Evolutionary conservation across 139 green algal species (phyloP), one percentile per base, ranked within the genome.

Genomic region (Picochlorum sp.): DNA sequence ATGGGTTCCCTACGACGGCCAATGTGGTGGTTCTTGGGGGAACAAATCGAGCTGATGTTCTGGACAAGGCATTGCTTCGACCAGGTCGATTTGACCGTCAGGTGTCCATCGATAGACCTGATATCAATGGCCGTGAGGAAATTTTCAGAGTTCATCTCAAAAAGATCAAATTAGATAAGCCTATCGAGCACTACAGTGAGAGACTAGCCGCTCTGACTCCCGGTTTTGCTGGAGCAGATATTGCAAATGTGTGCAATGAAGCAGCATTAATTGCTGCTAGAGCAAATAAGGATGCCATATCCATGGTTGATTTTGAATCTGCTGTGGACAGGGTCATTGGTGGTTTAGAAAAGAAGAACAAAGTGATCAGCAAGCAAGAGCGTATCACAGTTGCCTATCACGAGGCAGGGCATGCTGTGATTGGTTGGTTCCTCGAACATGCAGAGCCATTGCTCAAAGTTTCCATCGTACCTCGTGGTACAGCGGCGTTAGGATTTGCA

Each of bases 291-390:
- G 64, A 34, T 14, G 71, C 65, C 6, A 56, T 72, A 56, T n/a
- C 45, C 30, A 73, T 73, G 65, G 81, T 96, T 6, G 81, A 98
- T 80, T 99, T 99, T 83, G 92, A 98, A 81, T 50, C 77, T 4
- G 94, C 94, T 15, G 85, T 95, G 20, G 94, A 99, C 82, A 78
- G 94, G 21, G 86, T 99, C 23, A 99, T 99, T 52, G 94, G 92
- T 16, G 94, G 94, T 0, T 73, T 98, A 68, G 94, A 99, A 84
- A 98, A 98, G 83, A 96, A 96, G 81, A 95, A 96, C 81, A 98
- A 97, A 84, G 92, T 95, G 44, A 87, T 96, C 45, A 81, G 58
- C 59, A 71, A 68, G 34, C 86, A 92, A 75, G 94, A 99, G 84
- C 79, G 94, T 11, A 67, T 78, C 45, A 98, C 94, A 1, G 92